phyloP scores from a whole-genome alignment of 1,139 yeast genomes.

The Magnusiomyces magnusii region DNA sequence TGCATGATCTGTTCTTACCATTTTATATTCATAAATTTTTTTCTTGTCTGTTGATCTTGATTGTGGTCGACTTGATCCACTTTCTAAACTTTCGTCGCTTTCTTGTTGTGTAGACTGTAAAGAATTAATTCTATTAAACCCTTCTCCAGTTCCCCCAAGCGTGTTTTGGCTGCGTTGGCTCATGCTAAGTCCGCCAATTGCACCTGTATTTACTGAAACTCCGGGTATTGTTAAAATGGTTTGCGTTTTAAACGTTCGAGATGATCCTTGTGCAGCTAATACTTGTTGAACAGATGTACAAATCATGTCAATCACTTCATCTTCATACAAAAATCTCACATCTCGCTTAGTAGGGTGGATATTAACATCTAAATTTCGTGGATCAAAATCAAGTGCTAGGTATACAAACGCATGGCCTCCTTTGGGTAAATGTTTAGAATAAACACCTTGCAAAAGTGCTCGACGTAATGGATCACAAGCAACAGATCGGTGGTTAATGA shows the following conservation, averaged over 20 bases:
- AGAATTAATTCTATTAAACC: background rate
- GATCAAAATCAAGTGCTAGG: constrained; percentile 54
- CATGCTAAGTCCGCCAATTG: background rate
- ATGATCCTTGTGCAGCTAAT: constrained; percentile 54
- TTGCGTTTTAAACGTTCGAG: constrained; percentile 65
- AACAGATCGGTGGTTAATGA: constrained; percentile 79
- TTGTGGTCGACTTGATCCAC: background rate
- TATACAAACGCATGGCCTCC: constrained; percentile 77
- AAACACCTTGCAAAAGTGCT: constrained; percentile 53
- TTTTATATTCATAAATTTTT: constrained; percentile 30
- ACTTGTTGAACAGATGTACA: constrained; percentile 43
- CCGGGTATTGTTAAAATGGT: constrained; percentile 35
- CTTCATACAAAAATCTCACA: constrained; percentile 79
- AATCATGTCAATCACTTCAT: constrained; percentile 66
- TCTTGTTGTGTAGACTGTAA: background rate
- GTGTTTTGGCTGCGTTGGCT: background rate
- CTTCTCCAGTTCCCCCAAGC: background rate
- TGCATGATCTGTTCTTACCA: constrained; percentile 59
- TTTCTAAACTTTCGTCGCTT: background rate
- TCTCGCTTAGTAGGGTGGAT: constrained; percentile 95
- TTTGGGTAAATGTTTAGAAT: constrained; percentile 63
- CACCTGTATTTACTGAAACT: background rate
- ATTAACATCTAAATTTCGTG: constrained; percentile 78
- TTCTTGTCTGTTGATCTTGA: constrained; percentile 11
- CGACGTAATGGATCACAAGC: constrained; percentile 72